Evolutionary conservation across 2,329 filamentous ascomycete genomes (phyloP).

Genomic region (Cladosporium sp.): DNA sequence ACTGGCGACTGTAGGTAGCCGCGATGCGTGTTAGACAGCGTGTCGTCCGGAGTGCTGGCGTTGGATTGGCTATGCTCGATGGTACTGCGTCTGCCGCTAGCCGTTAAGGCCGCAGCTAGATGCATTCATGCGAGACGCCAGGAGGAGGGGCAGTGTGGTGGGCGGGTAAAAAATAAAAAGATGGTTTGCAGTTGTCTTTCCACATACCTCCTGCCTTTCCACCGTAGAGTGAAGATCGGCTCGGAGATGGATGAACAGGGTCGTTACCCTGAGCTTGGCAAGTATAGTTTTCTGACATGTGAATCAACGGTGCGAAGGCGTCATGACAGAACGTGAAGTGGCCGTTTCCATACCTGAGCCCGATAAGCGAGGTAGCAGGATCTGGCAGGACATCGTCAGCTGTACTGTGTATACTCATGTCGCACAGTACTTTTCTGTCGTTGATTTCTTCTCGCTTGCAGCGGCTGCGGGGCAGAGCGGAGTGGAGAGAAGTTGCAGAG

Average conservation of each 20-base stretch:
- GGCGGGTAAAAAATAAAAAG: not conserved
- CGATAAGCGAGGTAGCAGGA: not conserved
- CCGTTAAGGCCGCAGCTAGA: not conserved
- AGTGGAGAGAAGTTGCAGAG: not conserved
- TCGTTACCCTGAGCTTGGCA: not conserved
- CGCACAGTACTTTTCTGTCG: not conserved
- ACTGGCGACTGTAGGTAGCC: slow-evolving; percentile 10
- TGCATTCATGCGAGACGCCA: slow-evolving; percentile 6
- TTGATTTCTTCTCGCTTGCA: slow-evolving; percentile 11
- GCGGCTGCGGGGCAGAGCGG: slow-evolving; percentile 5
- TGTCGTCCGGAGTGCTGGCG: not conserved
- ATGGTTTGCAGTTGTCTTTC: no score
- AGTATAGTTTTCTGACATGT: not conserved
- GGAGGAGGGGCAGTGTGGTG: not conserved
- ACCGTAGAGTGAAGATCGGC: slow-evolving; percentile 4
- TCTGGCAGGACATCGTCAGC: slow-evolving; percentile 3
- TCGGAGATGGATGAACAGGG: no score
- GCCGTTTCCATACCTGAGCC: no score
- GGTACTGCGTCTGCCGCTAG: slow-evolving; percentile 8
- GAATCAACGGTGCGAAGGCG: slow-evolving; percentile 6
- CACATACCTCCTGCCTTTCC: no score
- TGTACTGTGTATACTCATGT: slow-evolving; percentile 4
- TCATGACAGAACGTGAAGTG: not conserved
- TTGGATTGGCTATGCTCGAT: slow-evolving; percentile 5
- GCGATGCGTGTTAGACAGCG: slow-evolving; percentile 6